Conservation (phyloP, 139 green algal species). For the Micractinium sp. region DNA sequence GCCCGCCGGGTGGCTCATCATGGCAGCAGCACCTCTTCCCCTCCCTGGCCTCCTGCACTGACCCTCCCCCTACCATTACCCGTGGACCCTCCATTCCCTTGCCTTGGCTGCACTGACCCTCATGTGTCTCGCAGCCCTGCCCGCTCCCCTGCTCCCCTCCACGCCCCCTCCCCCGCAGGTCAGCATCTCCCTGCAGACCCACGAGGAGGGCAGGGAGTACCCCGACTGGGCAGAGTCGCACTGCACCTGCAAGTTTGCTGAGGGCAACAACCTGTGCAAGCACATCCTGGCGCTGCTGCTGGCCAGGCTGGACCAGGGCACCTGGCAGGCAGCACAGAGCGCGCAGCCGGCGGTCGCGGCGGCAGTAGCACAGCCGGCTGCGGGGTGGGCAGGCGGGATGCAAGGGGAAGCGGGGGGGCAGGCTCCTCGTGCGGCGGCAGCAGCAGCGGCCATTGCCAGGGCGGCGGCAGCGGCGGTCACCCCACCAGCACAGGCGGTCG, state of each 20-base stretch:
- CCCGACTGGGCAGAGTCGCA: neutral
- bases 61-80: neutral
- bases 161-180: neutral
- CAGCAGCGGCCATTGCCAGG: neutral
- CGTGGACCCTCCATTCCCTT: neutral
- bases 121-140: too few species aligned
- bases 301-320: neutral
- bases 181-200: neutral
- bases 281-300: slow-evolving; percentile 1
- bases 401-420: neutral
- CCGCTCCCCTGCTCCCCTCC: too few species aligned
- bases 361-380: neutral
- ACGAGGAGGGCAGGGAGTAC: neutral
- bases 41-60: neutral
- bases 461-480: neutral
- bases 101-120: neutral
- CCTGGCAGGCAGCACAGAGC: neutral
- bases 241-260: neutral
- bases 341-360: neutral
- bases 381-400: neutral
- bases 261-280: slow-evolving; percentile 6
- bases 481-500: neutral
- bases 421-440: neutral
- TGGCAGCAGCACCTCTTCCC: too few species aligned
- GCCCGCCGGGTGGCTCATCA: too few species aligned